Percentiles rank a stretch among this genome's conserved stretches.
Conservation (phyloP, 2,329 filamentous ascomycete species). For the Trichoderma sp. region DNA sequence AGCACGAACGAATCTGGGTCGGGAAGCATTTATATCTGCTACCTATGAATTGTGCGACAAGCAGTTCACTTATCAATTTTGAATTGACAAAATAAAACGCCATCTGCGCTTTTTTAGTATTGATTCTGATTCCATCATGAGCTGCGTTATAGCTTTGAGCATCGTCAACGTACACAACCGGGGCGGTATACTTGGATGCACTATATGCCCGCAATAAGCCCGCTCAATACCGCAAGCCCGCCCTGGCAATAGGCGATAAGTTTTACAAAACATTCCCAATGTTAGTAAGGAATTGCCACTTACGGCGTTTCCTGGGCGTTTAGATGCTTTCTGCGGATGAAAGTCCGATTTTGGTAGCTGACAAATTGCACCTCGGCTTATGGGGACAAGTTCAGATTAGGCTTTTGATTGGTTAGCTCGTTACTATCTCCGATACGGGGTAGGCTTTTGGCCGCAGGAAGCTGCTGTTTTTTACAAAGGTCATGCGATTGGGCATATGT, state of each 20-base stretch:
- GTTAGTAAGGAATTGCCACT: not conserved
- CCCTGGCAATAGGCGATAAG: too few species aligned
- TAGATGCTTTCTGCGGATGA: not conserved
- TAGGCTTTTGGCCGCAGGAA: not conserved
- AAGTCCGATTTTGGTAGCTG: not conserved
- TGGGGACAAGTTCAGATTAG: not conserved
- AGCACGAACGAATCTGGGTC: not conserved
- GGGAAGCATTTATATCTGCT: not conserved
- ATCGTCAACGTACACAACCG: not conserved
- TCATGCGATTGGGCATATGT: not conserved
- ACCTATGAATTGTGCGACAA: not conserved
- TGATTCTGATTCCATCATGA: not conserved
- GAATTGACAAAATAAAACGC: not conserved
- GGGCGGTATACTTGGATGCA: not conserved
- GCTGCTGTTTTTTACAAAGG: not conserved
- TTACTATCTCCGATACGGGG: not conserved
- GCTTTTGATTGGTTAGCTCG: not conserved
- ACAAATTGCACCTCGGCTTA: slow-evolving; percentile 12
- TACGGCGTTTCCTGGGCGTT: not conserved
- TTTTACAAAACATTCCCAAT: not conserved
- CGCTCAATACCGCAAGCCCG: not conserved
- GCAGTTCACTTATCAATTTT: not conserved
- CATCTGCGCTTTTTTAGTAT: not conserved
- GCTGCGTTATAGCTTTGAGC: not conserved
- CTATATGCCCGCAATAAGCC: not conserved